Base-by-base conservation (phyloP, 2,329 filamentous ascomycete species). In the Myriosclerotinia duriaeana region DNA sequence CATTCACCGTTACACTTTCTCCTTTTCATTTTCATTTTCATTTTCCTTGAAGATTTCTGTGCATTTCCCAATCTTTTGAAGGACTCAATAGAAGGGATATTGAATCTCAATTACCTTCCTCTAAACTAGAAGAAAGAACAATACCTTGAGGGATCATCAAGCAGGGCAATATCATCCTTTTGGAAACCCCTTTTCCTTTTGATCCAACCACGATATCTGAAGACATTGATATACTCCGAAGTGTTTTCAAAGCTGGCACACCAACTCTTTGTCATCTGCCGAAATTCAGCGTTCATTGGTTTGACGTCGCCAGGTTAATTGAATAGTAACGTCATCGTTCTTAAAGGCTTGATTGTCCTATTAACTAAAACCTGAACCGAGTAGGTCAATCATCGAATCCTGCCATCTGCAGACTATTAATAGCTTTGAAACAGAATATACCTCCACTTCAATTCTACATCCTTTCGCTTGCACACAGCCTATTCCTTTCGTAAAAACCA, bases 401-500 rank as follows among this genome's bases (percentile, higher is more conserved):
- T 60, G 12, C n/a, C 22, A 20, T 44, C 46, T 65, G 22, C 36
- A 61, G 22, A 40, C 53, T 65, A 53, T 65, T 65, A 53, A 65
- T 65, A 53, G 64, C 26, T 17, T 15, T 53, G 44, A 36, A 61
- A 36, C 64, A 61, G 64, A 34, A 44, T 30, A 42, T 58, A 53
- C 48, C 14, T n/a, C 36, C 17, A 46, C 54, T 17, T 52, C 36
- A 38, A 46, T 42, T 52, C 38, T 30, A 20, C n/a, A 61, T 65
- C 64, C 64, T 65, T 60, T 60, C 54, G 36, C 38, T 60, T 53
- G 30, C 38, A 14, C 38, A 14, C 26, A 26, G 22, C 17, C 64
- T 8, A 5, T 15, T 59, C 58, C 63, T 48, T 53, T 52, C 55
- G 55, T 67, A 65, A 42, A 65, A 55, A 53, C 46, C 38, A 63